Evolutionary conservation across 495 filamentous ascomycete genomes (phyloP).

Genomic region (Monascus purpureus): DNA sequence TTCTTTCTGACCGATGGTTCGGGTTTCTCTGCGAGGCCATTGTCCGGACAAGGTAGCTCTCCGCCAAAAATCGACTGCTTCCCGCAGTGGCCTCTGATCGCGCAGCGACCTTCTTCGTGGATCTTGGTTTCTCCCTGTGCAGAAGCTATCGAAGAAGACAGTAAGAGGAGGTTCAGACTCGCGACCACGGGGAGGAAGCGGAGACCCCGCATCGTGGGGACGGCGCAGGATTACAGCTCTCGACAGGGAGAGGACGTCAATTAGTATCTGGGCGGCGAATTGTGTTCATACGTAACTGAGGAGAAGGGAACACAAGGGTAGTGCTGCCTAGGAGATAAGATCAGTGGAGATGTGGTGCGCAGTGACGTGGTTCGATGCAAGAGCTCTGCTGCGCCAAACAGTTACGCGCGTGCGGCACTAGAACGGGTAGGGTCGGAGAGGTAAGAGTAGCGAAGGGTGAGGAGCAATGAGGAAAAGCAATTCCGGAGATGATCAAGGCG

Average conservation of each 20-base stretch:
- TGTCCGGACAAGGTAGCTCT: constrained; percentile 88
- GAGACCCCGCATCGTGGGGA: constrained; percentile 22
- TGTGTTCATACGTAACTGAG: no score
- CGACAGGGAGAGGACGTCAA: not conserved
- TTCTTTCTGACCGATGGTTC: constrained; percentile 53
- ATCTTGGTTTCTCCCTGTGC: constrained; percentile 39
- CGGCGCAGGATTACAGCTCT: not conserved
- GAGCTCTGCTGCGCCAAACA: no score
- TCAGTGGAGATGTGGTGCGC: no score
- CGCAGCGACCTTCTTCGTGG: constrained; percentile 83
- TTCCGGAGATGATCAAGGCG: no score
- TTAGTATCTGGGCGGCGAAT: no score
- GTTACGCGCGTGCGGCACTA: no score
- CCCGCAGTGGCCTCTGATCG: constrained; percentile 82
- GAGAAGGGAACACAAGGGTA: no score
- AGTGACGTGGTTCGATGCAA: no score
- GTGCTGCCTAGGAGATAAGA: no score
- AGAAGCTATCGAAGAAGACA: constrained; percentile 13
- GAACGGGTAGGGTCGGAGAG: no score
- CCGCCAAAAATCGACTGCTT: constrained; percentile 76
- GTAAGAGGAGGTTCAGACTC: constrained; percentile 17
- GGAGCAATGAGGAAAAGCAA: no score
- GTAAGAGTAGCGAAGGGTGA: no score
- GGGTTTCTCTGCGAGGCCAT: constrained; percentile 64
- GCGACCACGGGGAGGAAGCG: constrained; percentile 14